These are phyloP conservation scores for Filobasidium floriforme DNA, from an alignment of 768 basidiomycete genomes.

Conservation along the genomic window DNA sequence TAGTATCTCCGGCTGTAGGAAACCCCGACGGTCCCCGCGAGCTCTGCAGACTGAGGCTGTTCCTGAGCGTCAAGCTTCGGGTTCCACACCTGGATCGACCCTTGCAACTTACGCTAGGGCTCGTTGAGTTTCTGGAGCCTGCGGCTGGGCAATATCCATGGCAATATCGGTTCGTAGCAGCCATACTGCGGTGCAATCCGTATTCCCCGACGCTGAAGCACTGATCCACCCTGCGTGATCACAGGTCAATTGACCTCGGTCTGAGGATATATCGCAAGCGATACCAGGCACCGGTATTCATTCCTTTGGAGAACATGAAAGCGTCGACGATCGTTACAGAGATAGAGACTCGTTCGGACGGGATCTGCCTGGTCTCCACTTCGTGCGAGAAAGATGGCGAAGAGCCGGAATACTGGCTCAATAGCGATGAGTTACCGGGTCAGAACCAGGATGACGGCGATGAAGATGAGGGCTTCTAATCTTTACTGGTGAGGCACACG, in stretches of 20 bases:
- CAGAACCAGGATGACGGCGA: neutral
- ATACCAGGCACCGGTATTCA: slow-evolving; percentile 1
- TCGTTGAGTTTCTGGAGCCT: neutral
- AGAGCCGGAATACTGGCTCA: slow-evolving; percentile 9
- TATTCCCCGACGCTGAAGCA: too few relatives aligned
- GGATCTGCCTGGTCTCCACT: neutral
- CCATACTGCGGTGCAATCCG: too few relatives aligned
- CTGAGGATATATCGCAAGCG: neutral
- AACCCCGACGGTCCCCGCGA: neutral
- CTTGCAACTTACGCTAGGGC: neutral
- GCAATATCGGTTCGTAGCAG: neutral
- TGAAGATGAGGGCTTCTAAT: neutral
- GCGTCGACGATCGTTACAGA: neutral
- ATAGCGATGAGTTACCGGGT: too few relatives aligned
- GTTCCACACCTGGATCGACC: neutral
- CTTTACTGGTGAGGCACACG: too few relatives aligned
- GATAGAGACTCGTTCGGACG: neutral
- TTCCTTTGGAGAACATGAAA: slow-evolving; percentile 1
- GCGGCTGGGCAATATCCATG: neutral
- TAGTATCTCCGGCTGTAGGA: neutral
- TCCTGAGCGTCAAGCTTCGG: neutral
- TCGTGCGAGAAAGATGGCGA: slow-evolving; percentile 3
- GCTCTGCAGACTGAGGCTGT: neutral
- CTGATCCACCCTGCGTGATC: too few relatives aligned
- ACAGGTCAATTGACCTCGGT: slow-evolving; percentile 3